A percentile compares a stretch with the other conserved stretches of the same genome.
These are phyloP conservation scores for Kwoniella mangroviensis DNA, from an alignment of 768 basidiomycete species.

Conservation along the genomic window DNA sequence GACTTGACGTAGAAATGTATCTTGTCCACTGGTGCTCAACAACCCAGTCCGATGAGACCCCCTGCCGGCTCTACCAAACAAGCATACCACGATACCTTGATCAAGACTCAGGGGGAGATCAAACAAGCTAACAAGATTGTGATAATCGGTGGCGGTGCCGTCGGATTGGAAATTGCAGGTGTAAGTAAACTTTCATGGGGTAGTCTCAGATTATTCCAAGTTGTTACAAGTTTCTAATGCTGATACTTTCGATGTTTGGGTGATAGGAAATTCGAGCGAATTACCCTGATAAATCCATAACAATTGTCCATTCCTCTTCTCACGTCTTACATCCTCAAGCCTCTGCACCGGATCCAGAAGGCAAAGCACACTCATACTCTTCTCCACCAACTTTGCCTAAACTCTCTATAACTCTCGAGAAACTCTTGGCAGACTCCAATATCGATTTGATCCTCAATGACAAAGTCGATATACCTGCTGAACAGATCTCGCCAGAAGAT, in stretches of 20 bases:
- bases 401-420: constrained; percentile 35
- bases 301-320: constrained; percentile 34
- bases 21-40: constrained; percentile 45
- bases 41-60: constrained; percentile 45
- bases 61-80: constrained; percentile 10
- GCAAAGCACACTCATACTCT: constrained; percentile 15
- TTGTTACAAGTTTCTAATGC: no score
- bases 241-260: background rate
- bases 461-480: constrained; percentile 35
- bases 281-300: constrained; percentile 38
- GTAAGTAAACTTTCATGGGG: constrained; percentile 10
- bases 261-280: constrained; percentile 32
- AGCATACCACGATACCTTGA: constrained; percentile 10
- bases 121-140: constrained; percentile 63
- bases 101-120: constrained; percentile 62
- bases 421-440: constrained; percentile 20
- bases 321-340: constrained; percentile 31
- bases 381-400: constrained; percentile 29
- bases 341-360: background rate
- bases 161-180: constrained; percentile 63
- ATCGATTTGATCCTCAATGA: constrained; percentile 35
- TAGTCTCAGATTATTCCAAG: no score
- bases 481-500: constrained; percentile 15
- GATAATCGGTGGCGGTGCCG: constrained; percentile 72
- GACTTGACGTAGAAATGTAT: constrained; percentile 35